These are phyloP conservation scores for Hortiboletus campestris DNA, from an alignment of 768 basidiomycete genomes.

Conservation along the genomic window DNA sequence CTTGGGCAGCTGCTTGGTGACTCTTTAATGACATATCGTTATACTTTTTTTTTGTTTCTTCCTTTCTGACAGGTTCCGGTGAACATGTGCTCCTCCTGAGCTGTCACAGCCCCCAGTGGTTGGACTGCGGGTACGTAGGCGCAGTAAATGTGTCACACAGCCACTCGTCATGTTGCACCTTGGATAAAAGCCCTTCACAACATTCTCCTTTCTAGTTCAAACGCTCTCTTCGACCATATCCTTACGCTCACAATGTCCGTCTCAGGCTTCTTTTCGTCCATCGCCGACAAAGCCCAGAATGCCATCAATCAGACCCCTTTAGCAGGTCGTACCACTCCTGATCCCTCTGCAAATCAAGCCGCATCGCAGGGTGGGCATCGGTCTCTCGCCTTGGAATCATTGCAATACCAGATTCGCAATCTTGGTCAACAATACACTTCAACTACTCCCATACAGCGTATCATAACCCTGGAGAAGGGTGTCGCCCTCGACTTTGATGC, in stretches of 20 bases:
- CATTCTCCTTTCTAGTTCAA: background rate
- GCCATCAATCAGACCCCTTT: constrained; percentile 64
- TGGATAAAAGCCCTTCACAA: constrained; percentile 24
- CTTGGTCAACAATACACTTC: constrained; percentile 75
- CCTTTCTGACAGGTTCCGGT: constrained; percentile 7
- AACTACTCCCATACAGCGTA: constrained; percentile 68
- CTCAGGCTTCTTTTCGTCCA: constrained; percentile 58
- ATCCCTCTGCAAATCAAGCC: constrained; percentile 42
- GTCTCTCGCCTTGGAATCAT: constrained; percentile 54
- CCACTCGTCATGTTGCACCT: constrained; percentile 12
- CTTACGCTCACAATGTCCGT: constrained; percentile 48
- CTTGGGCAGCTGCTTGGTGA: constrained; percentile 22
- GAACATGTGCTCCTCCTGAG: background rate
- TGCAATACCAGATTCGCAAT: constrained; percentile 71
- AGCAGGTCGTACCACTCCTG: constrained; percentile 43
- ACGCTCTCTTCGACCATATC: constrained; percentile 5
- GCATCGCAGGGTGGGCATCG: constrained; percentile 43
- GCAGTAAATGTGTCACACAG: constrained; percentile 16
- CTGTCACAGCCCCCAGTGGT: background rate
- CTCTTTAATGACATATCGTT: constrained; percentile 26
- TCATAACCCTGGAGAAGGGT: constrained; percentile 77
- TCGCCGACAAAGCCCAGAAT: constrained; percentile 76
- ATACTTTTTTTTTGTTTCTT: constrained; percentile 3
- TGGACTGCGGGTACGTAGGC: constrained; percentile 11
- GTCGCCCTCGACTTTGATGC: constrained; percentile 73